Evolutionary conservation across 2,329 filamentous ascomycete genomes (phyloP).

Genomic region (Orbilia blumenaviensis): DNA sequence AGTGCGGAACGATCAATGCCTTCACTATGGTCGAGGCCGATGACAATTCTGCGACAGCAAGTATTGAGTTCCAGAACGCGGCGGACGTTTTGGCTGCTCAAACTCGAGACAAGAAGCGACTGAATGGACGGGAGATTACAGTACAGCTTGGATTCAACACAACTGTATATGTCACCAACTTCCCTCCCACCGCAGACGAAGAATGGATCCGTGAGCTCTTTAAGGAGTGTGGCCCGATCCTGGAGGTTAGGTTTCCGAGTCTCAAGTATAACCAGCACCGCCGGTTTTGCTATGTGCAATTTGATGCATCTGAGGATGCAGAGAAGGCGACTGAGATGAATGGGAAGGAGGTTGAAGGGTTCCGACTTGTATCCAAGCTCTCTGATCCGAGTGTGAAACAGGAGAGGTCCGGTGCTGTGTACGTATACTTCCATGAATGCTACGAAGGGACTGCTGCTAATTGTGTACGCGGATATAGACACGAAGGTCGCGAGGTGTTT

Average conservation of each 20-base stretch:
- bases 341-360: constrained; percentile 72
- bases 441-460: constrained; percentile 10
- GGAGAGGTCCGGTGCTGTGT: constrained; percentile 77
- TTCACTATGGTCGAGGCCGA: constrained; percentile 74
- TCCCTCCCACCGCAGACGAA: constrained; percentile 79
- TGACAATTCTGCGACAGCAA: constrained; percentile 71
- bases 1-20: constrained; percentile 81
- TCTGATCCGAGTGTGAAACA: constrained; percentile 84
- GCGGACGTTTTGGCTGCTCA: constrained; percentile 85
- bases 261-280: constrained; percentile 87
- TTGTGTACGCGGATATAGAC: constrained; percentile 37
- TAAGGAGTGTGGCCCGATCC: constrained; percentile 78
- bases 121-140: constrained; percentile 76
- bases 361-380: constrained; percentile 78
- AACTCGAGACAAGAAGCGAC: constrained; percentile 80
- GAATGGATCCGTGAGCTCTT: constrained; percentile 75
- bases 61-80: constrained; percentile 83
- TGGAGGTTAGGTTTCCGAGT: constrained; percentile 88
- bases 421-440: constrained; percentile 7
- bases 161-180: constrained; percentile 91
- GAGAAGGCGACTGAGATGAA: constrained; percentile 77
- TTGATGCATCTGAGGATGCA: constrained; percentile 74
- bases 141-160: constrained; percentile 79
- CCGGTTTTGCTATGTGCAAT: constrained; percentile 96
- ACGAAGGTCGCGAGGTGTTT: constrained; percentile 88